Base-by-base conservation (phyloP, 2,329 filamentous ascomycete genomes). In the Dichotomopilus funicola region DNA sequence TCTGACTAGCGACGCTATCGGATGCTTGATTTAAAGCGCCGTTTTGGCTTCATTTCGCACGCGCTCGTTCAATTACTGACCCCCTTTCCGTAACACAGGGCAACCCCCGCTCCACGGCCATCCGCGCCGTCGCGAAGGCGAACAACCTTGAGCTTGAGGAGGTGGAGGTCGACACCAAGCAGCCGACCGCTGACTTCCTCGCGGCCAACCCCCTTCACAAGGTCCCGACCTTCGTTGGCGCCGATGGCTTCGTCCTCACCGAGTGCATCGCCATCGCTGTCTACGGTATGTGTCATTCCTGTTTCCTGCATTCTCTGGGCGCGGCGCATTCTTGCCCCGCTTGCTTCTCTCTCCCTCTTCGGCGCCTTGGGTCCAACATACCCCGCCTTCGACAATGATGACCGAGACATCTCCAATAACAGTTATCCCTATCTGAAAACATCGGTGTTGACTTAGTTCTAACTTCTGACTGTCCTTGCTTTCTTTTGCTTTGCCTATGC, bases 391-490 rank as follows among this genome's bases (percentile, higher is more conserved):
- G 62, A 65, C 63, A 66, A 76, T 85, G 81, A 90, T 88, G 89
- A 92, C 82, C 65, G 75, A 79, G 86, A 87, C 77, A 79, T 78
- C 78, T 78, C 80, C 44, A 52, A 82, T 80, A 86, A 79, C 87
- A 94, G 90, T 95, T 95, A 95, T 95, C 90, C 92, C 92, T 96
- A 89, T 88, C 92, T 94, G 89, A 96, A 95, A 71, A 67, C 59
- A 51, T 60, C 63, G 77, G 73, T 96, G 91, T 95, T 91, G 91
- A 96, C 82, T 83, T 79, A 75, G 79, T 87, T 75, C 81, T 90
- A 92, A 84, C 88, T 87, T 89, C 86, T 90, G 86, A 91, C 75
- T 63, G 67, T 66, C 60, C 64, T 64, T 60, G 19, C 19, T 27
- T 27, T 27, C 19, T 27, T 27, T 27, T 27, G 19, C 19, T 63